Base-by-base conservation (phyloP, 208 protist species). In the Trypanosoma platydactyli region DNA sequence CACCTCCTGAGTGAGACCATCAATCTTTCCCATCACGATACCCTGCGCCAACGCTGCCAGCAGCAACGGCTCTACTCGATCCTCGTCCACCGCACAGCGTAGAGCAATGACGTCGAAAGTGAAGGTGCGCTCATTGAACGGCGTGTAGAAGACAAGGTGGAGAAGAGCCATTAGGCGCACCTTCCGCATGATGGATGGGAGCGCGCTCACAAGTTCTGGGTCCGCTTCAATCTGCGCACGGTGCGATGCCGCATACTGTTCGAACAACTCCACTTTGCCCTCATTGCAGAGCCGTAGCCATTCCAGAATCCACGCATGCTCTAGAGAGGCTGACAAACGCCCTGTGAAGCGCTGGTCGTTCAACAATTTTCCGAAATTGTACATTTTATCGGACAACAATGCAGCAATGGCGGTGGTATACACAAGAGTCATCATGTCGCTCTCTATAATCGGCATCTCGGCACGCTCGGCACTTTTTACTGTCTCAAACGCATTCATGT, bases 161-260 rank as follows among this genome's bases (percentile, higher is more conserved):
- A 98, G 94, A 25, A 99, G 80, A 18, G 86, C 82, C 77, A 98
- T 97, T 42, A 99, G 88, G 13, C 91, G 84, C 51, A 98, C 94
- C 74, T 98, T 90, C 29, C 58, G 65, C 45, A 80, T 66, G 30
- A 78, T 73, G 6, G 68, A 63, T 20, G 59, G 61, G 4, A 66
- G 30, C 0, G 76, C 81, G 24, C 24, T 45, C 18, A 67, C 54
- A 1, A 95, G 70, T 45, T 66, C 70, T 2, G 68, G 40, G 13
- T 76, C 48, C 3, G 48, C n/a, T 9, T 64, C 30, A 55, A 91
- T 86, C 35, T 82, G 45, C 33, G 44, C 56, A 33, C 61, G 38
- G 60, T 94, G 79, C 1, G 64, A 18, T n/a, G 50, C 48, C 65
- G 77, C 83, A 46, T 86, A 94, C 30, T 42, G 18, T 65, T 91